Evolutionary conservation across 2,329 filamentous ascomycete genomes (phyloP).

Genomic region (Chrysosporium queenslandicum): DNA sequence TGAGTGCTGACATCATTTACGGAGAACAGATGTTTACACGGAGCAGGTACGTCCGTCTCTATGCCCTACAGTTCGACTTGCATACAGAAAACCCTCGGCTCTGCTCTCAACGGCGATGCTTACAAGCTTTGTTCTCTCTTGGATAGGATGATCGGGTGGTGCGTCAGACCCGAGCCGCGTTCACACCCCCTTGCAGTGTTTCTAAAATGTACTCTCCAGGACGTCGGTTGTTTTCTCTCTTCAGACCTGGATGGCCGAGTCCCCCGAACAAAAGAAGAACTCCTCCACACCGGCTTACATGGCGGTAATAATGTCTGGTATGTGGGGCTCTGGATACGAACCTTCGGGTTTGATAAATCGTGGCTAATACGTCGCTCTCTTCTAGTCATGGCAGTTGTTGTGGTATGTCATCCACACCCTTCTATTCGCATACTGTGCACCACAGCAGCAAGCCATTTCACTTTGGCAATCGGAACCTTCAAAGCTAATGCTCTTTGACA

Average conservation of each 20-base stretch:
- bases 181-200: neutral
- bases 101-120: neutral
- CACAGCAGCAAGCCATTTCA: neutral
- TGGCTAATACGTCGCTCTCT: neutral
- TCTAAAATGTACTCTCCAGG: conserved; percentile 23
- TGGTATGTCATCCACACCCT: conserved; percentile 31
- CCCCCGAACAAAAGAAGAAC: conserved; percentile 46
- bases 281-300: conserved; percentile 61
- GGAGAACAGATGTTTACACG: conserved; percentile 79
- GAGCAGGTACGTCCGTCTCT: conserved; percentile 54
- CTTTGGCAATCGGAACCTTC: neutral
- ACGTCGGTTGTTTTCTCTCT: conserved; percentile 40
- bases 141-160: conserved; percentile 54
- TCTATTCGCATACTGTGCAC: neutral
- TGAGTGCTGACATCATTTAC: conserved; percentile 12
- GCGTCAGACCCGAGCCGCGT: conserved; percentile 20
- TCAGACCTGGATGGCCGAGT: conserved; percentile 41
- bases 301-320: conserved; percentile 69
- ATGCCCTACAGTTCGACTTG: neutral
- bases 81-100: neutral
- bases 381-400: conserved; percentile 50
- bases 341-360: neutral
- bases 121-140: neutral
- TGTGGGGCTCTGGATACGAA: conserved; percentile 28
- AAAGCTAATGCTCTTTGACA: conserved; percentile 13